These are phyloP conservation scores for Penicillium psychrosexuale DNA, from an alignment of 2,329 filamentous ascomycete genomes.

Conservation along the genomic window DNA sequence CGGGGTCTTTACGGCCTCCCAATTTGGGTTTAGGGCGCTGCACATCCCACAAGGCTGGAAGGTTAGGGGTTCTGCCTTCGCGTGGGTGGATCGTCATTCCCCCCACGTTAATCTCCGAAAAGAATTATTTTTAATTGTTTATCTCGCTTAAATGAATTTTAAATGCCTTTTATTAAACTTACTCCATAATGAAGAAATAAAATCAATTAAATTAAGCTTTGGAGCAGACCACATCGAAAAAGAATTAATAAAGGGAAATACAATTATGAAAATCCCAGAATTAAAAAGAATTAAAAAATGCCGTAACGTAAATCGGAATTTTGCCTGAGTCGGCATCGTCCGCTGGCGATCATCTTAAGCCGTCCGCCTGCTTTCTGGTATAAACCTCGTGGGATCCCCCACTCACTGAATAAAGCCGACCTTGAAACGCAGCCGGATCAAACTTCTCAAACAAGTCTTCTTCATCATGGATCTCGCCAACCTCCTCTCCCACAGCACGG, in stretches of 20 bases:
- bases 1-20: conserved; percentile 26
- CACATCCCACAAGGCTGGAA: conserved; percentile 5
- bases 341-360: conserved; percentile 22
- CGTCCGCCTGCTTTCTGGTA: conserved; percentile 12
- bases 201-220: conserved; percentile 28
- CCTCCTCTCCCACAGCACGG: conserved; percentile 29
- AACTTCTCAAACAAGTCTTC: background rate
- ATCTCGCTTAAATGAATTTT: background rate
- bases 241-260: background rate
- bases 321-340: conserved; percentile 17
- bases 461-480: conserved; percentile 37
- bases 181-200: background rate
- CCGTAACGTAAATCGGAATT: conserved; percentile 12
- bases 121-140: background rate
- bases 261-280: background rate
- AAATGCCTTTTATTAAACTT: background rate
- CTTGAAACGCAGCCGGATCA: conserved; percentile 7
- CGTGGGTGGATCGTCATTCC: conserved; percentile 20
- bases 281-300: conserved; percentile 4
- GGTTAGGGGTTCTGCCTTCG: conserved; percentile 5
- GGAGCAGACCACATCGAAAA: conserved; percentile 20
- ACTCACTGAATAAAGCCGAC: conserved; percentile 2
- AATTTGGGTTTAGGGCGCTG: conserved; percentile 15
- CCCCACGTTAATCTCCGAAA: conserved; percentile 21
- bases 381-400: conserved; percentile 24